Base-by-base conservation (phyloP, 73 alveolate genomes). In the Loxodes magnus region DNA sequence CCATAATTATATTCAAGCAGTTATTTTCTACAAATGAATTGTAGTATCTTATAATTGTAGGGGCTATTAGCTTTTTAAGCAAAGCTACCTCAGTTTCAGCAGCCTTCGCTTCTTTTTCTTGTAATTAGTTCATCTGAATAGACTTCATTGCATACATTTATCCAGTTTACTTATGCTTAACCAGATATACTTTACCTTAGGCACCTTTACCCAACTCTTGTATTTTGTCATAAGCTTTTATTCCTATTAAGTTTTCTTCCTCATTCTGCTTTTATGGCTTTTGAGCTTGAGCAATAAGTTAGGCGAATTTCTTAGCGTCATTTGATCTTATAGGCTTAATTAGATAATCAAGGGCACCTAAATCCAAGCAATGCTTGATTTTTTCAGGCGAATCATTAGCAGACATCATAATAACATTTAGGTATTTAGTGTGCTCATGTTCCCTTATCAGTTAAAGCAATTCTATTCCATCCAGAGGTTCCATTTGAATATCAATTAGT, bases 81-180 rank as follows among this genome's bases (percentile, higher is more conserved):
- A 93, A 72, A 41, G 73, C 66, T 33, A 88, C 92, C 71, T 93
- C 99, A 71, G 73, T 79, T 77, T 75, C 82, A 3, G 92, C 94
- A 39, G 65, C 55, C 48, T 70, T 51, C 46, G 73, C 62, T 38
- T 86, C 97, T 33, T 66, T 74, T 36, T 79, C 96, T 56, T 59
- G 56, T 70, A 86, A 48, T 21, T 43, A 57, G n/a, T 53, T 46
- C 30, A 74, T 44, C 16, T 34, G 31, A 23, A 81, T 77, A 10
- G 57, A 36, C 63, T 81, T 81, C 28, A 60, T 48, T 12, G 90
- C 94, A 2, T 9, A 1, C 12, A n/a, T n/a, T 36, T 38, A 57
- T 15, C 56, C 65, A 9, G 61, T 38, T 12, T 9, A 14, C 37
- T 38, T 51, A 5, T 28, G 35, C 49, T 60, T 63, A 20, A 71